phyloP scores from a whole-genome alignment of 2,329 filamentous ascomycete genomes.

The Penicillium psychrosexuale region DNA sequence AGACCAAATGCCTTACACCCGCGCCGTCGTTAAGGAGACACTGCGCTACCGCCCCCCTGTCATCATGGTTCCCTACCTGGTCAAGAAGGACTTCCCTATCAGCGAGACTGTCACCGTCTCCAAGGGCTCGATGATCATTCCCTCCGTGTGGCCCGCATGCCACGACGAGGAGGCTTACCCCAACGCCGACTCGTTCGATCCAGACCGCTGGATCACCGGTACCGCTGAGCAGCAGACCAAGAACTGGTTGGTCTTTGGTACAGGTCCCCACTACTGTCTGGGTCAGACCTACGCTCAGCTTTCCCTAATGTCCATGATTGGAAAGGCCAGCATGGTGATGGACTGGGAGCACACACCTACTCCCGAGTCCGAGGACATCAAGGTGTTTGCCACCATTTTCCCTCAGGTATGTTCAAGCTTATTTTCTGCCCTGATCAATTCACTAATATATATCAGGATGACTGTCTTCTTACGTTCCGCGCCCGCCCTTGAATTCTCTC shows the following conservation, averaged over 20 bases:
- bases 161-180: constrained; percentile 91
- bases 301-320: constrained; percentile 84
- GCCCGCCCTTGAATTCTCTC: constrained; percentile 36
- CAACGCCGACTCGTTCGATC: constrained; percentile 83
- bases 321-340: constrained; percentile 80
- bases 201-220: constrained; percentile 86
- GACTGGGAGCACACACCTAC: constrained; percentile 91
- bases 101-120: constrained; percentile 84
- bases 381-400: constrained; percentile 98
- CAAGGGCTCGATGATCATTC: constrained; percentile 93
- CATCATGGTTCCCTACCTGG: constrained; percentile 92
- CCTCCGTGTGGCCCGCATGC: constrained; percentile 83
- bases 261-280: constrained; percentile 92
- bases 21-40: constrained; percentile 85
- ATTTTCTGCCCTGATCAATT: constrained; percentile 8
- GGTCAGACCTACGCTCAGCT: constrained; percentile 88
- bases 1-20: constrained; percentile 84
- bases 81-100: constrained; percentile 93
- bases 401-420: constrained; percentile 64
- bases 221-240: constrained; percentile 88
- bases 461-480: constrained; percentile 74
- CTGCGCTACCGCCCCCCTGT: constrained; percentile 94
- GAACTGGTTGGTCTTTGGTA: constrained; percentile 96
- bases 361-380: constrained; percentile 83
- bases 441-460: constrained; percentile 58